Evolutionary conservation across 2,329 filamentous ascomycete species (phyloP).

Genomic region (Alternaria longipes): DNA sequence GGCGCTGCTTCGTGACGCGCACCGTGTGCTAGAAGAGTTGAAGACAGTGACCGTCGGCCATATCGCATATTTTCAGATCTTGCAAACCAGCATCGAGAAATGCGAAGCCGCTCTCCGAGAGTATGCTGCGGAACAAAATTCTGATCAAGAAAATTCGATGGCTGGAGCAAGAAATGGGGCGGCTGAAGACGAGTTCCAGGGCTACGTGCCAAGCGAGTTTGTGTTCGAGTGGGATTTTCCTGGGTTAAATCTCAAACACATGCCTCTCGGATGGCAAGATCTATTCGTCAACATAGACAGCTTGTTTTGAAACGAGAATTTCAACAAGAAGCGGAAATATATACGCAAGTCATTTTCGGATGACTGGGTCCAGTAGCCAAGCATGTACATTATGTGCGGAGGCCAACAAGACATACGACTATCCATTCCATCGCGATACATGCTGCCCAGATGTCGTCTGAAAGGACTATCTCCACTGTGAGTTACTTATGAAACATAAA

Average conservation of each 20-base stretch:
- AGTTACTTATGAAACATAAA: conserved; percentile 58
- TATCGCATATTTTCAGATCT: conserved; percentile 59
- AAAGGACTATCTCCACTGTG: neutral
- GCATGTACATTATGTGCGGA: neutral
- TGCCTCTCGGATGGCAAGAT: conserved; percentile 59
- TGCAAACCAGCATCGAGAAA: conserved; percentile 61
- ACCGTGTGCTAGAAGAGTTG: conserved; percentile 56
- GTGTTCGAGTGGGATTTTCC: conserved; percentile 68
- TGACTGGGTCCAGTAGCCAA: neutral
- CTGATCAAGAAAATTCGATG: conserved; percentile 6
- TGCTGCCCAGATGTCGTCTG: neutral
- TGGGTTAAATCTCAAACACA: conserved; percentile 62
- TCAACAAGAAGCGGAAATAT: neutral
- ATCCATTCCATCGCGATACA: neutral
- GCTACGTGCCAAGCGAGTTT: conserved; percentile 65
- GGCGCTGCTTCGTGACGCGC: conserved; percentile 56
- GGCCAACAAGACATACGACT: neutral
- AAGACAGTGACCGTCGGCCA: conserved; percentile 55
- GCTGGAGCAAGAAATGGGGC: conserved; percentile 21
- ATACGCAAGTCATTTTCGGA: neutral
- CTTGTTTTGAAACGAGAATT: conserved; percentile 29
- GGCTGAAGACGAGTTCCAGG: conserved; percentile 60
- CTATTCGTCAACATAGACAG: conserved; percentile 57
- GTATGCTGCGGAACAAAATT: conserved; percentile 34
- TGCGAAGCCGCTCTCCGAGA: conserved; percentile 58